A percentile compares a stretch with the other conserved stretches of the same genome.
phyloP scores from a whole-genome alignment of 2,329 filamentous ascomycete species.

The Gaeumannomyces tritici region DNA sequence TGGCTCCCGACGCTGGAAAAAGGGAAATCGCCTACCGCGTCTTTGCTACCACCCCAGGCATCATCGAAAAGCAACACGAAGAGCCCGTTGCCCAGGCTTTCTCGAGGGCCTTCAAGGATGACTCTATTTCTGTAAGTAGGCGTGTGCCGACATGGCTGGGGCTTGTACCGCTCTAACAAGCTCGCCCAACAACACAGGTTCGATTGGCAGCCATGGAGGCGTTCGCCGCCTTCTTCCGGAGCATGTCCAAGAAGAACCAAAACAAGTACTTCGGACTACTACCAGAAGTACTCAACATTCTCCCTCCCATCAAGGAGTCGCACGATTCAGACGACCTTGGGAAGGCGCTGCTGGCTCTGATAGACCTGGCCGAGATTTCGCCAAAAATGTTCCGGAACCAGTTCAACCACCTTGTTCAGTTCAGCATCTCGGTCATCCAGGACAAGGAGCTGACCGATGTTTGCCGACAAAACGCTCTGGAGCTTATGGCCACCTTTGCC shows the following conservation, averaged over 20 bases:
- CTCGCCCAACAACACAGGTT: slow-evolving; percentile 42
- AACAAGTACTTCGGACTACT: slow-evolving; percentile 80
- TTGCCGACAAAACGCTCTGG: slow-evolving; percentile 86
- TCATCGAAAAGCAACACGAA: slow-evolving; percentile 94
- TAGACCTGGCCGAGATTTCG: slow-evolving; percentile 87
- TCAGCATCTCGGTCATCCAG: slow-evolving; percentile 86
- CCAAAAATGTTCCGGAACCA: slow-evolving; percentile 95
- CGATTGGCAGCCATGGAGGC: slow-evolving; percentile 92
- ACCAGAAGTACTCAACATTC: slow-evolving; percentile 85
- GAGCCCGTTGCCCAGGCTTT: slow-evolving; percentile 84
- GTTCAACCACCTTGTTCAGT: slow-evolving; percentile 88
- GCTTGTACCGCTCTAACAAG: not conserved
- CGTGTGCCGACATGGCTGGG: not conserved
- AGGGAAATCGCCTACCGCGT: slow-evolving; percentile 91
- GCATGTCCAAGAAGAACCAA: slow-evolving; percentile 78
- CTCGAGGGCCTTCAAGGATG: slow-evolving; percentile 84
- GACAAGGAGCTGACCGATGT: slow-evolving; percentile 91
- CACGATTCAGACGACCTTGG: slow-evolving; percentile 86
- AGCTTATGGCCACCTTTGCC: slow-evolving; percentile 96
- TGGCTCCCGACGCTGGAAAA: slow-evolving; percentile 71
- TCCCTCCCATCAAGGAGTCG: slow-evolving; percentile 87
- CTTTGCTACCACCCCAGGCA: slow-evolving; percentile 86
- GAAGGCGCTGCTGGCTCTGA: slow-evolving; percentile 80
- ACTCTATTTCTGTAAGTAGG: slow-evolving; percentile 60
- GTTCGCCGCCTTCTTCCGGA: slow-evolving; percentile 92